Evolutionary conservation across 169 alveolate species (phyloP).

Genomic region (Babesia gibsoni): DNA sequence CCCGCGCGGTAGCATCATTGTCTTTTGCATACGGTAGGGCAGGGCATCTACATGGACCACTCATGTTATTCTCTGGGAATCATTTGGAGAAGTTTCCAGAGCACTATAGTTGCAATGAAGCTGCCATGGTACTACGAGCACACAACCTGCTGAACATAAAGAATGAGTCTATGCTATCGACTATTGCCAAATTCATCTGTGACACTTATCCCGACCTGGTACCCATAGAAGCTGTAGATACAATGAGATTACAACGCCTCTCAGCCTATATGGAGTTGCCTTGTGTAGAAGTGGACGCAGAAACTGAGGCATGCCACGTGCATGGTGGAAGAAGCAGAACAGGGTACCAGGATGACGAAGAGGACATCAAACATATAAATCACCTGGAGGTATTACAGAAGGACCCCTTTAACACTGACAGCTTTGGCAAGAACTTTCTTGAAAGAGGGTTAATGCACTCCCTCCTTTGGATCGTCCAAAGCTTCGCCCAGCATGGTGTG

Average conservation of each 20-base stretch:
- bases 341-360: not conserved
- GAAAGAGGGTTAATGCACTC: constrained; percentile 48
- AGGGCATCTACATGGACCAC: constrained; percentile 71
- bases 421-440: not conserved
- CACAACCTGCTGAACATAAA: constrained; percentile 28
- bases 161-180: constrained; percentile 27
- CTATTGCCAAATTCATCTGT: constrained; percentile 17
- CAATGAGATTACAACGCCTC: not conserved
- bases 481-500: constrained; percentile 37
- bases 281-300: not conserved
- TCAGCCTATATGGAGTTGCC: not conserved
- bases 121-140: constrained; percentile 44
- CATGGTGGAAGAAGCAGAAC: not conserved
- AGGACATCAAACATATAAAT: constrained; percentile 38
- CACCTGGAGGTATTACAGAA: constrained; percentile 7
- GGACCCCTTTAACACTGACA: constrained; percentile 3
- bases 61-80: constrained; percentile 64
- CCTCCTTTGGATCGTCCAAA: constrained; percentile 52
- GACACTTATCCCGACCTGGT: constrained; percentile 43
- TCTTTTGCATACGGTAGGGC: constrained; percentile 68
- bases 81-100: constrained; percentile 44
- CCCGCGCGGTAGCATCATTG: constrained; percentile 69
- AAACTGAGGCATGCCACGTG: not conserved
- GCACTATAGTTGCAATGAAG: constrained; percentile 43
- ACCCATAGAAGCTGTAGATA: constrained; percentile 13